Evolutionary conservation across 305 asterid species (phyloP), one percentile per base, ranked within the genome.

Genomic region (Fraxinus velutina): DNA sequence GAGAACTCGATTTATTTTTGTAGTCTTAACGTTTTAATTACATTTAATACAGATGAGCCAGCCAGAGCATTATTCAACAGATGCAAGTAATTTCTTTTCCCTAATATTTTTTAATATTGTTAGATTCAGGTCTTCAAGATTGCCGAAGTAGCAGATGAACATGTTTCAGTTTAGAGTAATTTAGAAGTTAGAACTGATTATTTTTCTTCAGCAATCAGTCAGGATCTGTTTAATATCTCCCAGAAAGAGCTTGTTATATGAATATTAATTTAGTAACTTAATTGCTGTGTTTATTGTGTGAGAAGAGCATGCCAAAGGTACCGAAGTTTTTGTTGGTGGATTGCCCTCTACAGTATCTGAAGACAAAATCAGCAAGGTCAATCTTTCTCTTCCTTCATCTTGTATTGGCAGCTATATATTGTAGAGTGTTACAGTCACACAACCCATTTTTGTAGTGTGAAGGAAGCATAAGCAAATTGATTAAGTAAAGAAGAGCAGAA

Each of bases 261-360:
- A 17, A 19, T 78, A 75, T 3, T 44, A 52, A 22, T 32, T 19
- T 37, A 36, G 32, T 55, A 47, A 66, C 55, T 15, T 79, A 39
- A 27, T 75, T 73, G 42, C 22, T 83, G 80, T 17, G 81, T 80
- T 73, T 57, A 24, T 70, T 70, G 33, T 74, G 75, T 81, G 77
- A 76, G 84, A 81, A 88, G 94, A 78, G 29, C 83, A 84, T 82
- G 90, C 83, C 50, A 86, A 83, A 87, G 95, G 98, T 70, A 70
- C 91, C 22, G 98, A 94, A 83, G 95, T 94, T 30, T 94, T 93
- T 66, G 91, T 94, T 86, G 97, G 98, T 72, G 98, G 98, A 78
- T 88, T 94, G 88, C 85, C 96, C 60, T 86, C 80, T 22, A 90
- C 87, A 50, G 50, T 87, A 22, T 83, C 94, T 15, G 98, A 94